phyloP scores from a whole-genome alignment of 1,139 yeast genomes.

The Suhomyces atakaporum region DNA sequence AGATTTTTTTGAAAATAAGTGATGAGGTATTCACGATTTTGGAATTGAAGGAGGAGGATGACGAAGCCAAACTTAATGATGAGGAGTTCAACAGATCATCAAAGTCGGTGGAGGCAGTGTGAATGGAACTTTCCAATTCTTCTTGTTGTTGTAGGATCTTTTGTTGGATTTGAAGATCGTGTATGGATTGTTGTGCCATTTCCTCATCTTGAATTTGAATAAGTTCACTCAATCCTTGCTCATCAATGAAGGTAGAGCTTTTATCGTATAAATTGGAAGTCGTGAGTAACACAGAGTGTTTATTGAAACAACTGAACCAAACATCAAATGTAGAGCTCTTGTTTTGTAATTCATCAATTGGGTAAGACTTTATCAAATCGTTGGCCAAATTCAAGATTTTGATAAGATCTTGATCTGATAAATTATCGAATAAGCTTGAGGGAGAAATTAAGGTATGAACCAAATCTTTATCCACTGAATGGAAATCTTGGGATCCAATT shows the following conservation, averaged over 20 bases:
- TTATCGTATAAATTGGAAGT: slow-evolving; percentile 15
- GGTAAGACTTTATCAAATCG: slow-evolving; percentile 29
- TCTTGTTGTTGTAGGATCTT: slow-evolving; percentile 28
- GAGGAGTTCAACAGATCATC: slow-evolving; percentile 37
- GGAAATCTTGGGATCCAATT: slow-evolving; percentile 10
- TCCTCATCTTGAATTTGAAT: slow-evolving; percentile 33
- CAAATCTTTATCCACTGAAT: slow-evolving; percentile 40
- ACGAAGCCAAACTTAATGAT: slow-evolving; percentile 37
- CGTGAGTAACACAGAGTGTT: slow-evolving; percentile 22
- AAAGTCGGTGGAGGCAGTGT: slow-evolving; percentile 15
- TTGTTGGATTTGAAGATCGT: slow-evolving; percentile 25
- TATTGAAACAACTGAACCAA: slow-evolving; percentile 39
- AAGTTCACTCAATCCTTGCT: slow-evolving; percentile 7
- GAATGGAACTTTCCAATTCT: slow-evolving; percentile 25
- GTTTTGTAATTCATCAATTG: slow-evolving; percentile 28
- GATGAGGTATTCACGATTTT: slow-evolving; percentile 35
- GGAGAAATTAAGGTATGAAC: slow-evolving; percentile 48
- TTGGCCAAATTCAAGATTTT: slow-evolving; percentile 40
- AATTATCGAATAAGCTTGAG: slow-evolving; percentile 28
- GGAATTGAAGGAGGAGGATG: slow-evolving; percentile 33
- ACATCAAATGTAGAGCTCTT: slow-evolving; percentile 28
- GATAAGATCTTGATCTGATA: slow-evolving; percentile 35
- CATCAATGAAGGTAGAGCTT: not conserved
- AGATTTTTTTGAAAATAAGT: slow-evolving; percentile 33
- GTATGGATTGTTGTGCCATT: slow-evolving; percentile 25